Percentiles rank a stretch among this genome's conserved stretches.
Conservation (phyloP, 75 land plant genomes). For the Sequoia sempervirens region DNA sequence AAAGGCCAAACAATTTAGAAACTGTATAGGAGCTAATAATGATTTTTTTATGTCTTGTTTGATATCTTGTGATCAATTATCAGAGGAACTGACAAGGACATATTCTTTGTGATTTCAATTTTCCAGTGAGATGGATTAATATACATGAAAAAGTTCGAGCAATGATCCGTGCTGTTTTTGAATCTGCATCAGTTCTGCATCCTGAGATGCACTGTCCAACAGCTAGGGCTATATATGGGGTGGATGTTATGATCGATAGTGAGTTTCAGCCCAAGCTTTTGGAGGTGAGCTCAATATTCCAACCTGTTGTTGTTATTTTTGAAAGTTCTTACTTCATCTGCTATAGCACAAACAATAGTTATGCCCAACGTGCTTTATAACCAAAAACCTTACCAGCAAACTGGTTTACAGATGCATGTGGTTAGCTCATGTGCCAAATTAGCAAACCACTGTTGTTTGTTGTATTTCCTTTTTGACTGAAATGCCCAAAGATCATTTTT, state of each 20-base stretch:
- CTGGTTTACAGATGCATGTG: neutral
- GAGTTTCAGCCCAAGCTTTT: conserved; percentile 75
- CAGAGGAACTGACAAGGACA: neutral
- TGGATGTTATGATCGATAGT: conserved; percentile 86
- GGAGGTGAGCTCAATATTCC: conserved; percentile 49
- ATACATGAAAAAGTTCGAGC: conserved; percentile 67
- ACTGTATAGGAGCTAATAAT: neutral
- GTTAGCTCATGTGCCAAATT: neutral
- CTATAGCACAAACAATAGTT: neutral
- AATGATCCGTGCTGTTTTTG: conserved; percentile 75
- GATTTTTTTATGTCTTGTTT: neutral
- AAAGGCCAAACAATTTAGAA: neutral
- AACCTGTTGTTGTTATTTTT: neutral
- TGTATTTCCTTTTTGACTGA: neutral
- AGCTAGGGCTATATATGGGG: conserved; percentile 92
- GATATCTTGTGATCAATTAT: neutral
- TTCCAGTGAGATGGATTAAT: conserved; percentile 81
- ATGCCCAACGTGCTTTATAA: neutral
- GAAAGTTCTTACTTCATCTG: neutral
- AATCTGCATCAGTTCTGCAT: conserved; percentile 62
- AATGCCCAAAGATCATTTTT: neutral
- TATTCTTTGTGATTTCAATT: conserved; percentile 1
- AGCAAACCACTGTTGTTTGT: neutral
- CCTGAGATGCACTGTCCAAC: conserved; percentile 85
- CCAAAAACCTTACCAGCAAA: neutral